Evolutionary conservation across 2,329 filamentous ascomycete genomes (phyloP).

Genomic region (Pyrenophora tritici-repentis): DNA sequence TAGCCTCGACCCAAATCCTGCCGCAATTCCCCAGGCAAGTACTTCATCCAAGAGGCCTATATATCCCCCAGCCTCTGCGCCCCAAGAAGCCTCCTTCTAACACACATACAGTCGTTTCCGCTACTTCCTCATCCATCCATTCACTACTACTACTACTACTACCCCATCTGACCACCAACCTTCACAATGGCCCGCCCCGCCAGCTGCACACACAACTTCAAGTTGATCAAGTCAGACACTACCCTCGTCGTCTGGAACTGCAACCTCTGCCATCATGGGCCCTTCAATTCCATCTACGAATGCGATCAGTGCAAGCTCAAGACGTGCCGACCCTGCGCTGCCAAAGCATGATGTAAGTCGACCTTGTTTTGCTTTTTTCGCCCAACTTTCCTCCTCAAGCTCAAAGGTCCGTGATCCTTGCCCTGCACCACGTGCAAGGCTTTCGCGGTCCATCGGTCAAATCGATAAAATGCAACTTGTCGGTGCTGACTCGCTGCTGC

Average conservation of each 20-base stretch:
- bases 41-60: constrained; percentile 26
- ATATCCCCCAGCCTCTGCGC: constrained; percentile 23
- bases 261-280: constrained; percentile 57
- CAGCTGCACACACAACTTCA: constrained; percentile 56
- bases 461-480: constrained; percentile 18
- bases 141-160: no score
- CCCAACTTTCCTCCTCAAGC: not conserved
- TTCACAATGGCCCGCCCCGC: constrained; percentile 54
- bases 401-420: constrained; percentile 1
- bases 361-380: not conserved
- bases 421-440: constrained; percentile 14
- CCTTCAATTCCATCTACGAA: constrained; percentile 58
- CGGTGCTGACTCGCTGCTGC: constrained; percentile 32
- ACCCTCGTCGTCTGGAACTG: constrained; percentile 59
- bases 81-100: constrained; percentile 25
- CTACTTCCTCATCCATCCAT: constrained; percentile 3
- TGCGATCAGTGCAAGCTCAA: constrained; percentile 58
- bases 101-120: constrained; percentile 25
- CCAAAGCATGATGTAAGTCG: constrained; percentile 48
- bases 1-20: constrained; percentile 30
- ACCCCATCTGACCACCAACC: constrained; percentile 1
- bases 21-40: constrained; percentile 27
- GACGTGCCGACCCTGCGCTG: constrained; percentile 54
- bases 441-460: constrained; percentile 14
- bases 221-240: constrained; percentile 58